Evolutionary conservation across 345 rosid species (phyloP).

Genomic region (Camelina hispida): DNA sequence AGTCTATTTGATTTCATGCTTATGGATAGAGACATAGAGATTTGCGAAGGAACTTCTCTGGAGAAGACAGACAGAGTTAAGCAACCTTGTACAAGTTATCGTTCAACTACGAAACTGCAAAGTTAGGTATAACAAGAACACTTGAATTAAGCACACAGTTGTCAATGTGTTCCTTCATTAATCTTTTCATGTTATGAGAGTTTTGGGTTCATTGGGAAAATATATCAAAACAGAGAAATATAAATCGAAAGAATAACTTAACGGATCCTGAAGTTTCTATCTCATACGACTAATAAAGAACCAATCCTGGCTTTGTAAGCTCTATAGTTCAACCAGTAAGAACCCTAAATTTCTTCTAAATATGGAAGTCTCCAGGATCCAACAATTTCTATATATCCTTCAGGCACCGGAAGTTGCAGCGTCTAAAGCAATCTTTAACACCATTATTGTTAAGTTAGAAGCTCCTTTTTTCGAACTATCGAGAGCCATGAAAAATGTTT

Average conservation of each 20-base stretch:
- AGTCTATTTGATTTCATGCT: too few species aligned
- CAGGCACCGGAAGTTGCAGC: conserved; percentile 22
- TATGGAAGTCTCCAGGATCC: neutral
- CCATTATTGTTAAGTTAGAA: conserved; percentile 40
- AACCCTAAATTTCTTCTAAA: conserved; percentile 29
- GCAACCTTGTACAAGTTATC: too few species aligned
- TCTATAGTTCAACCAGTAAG: conserved; percentile 12
- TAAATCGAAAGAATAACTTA: conserved; percentile 25
- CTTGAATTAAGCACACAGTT: neutral
- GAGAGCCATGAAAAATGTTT: conserved; percentile 40
- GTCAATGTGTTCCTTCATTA: conserved; percentile 24
- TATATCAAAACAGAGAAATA: conserved; percentile 6
- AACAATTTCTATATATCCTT: conserved; percentile 15
- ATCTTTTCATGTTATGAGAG: conserved; percentile 13
- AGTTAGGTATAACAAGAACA: too few species aligned
- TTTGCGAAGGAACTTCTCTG: too few species aligned
- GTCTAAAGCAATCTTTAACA: conserved; percentile 28
- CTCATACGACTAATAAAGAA: conserved; percentile 24
- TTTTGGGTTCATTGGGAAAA: conserved; percentile 25
- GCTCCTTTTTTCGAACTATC: conserved; percentile 28
- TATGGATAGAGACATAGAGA: too few species aligned
- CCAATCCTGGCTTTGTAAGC: conserved; percentile 7
- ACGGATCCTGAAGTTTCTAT: conserved; percentile 25
- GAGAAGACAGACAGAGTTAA: too few species aligned
- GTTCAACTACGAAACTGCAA: too few species aligned